Conservation (phyloP, 2,329 filamentous ascomycete species). For the Fusarium gaditjirri region DNA sequence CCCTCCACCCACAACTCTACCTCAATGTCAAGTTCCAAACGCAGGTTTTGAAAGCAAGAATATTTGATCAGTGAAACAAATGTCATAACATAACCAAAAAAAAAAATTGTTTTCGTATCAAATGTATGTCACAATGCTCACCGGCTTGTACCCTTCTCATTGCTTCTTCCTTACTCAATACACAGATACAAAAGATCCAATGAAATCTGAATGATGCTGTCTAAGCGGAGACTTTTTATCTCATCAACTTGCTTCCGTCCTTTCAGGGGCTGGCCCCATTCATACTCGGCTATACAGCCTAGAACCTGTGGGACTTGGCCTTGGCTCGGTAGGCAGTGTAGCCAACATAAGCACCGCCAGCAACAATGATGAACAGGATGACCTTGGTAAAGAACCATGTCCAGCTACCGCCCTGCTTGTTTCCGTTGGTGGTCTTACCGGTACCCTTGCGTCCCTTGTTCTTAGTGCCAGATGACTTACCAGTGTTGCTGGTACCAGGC, state of each 20-base stretch:
- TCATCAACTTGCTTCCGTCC: conserved; percentile 7
- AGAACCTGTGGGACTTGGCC: conserved; percentile 69
- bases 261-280: neutral
- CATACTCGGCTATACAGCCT: conserved; percentile 29
- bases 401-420: conserved; percentile 63
- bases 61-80: neutral
- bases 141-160: conserved; percentile 19
- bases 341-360: conserved; percentile 83
- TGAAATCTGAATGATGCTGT: conserved; percentile 23
- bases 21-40: neutral
- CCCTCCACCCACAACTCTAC: neutral
- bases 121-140: conserved; percentile 27
- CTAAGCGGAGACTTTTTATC: conserved; percentile 17
- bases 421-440: conserved; percentile 47
- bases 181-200: conserved; percentile 28
- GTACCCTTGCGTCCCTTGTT: conserved; percentile 51
- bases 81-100: conserved; percentile 17
- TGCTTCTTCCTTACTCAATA: conserved; percentile 26
- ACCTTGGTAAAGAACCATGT: conserved; percentile 81
- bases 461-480: conserved; percentile 51
- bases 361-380: conserved; percentile 75
- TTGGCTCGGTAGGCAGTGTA: conserved; percentile 84
- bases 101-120: conserved; percentile 14
- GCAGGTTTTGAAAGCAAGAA: neutral
- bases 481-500: conserved; percentile 56